phyloP scores from a whole-genome alignment of 768 basidiomycete genomes.

The Boletus reticulatus region DNA sequence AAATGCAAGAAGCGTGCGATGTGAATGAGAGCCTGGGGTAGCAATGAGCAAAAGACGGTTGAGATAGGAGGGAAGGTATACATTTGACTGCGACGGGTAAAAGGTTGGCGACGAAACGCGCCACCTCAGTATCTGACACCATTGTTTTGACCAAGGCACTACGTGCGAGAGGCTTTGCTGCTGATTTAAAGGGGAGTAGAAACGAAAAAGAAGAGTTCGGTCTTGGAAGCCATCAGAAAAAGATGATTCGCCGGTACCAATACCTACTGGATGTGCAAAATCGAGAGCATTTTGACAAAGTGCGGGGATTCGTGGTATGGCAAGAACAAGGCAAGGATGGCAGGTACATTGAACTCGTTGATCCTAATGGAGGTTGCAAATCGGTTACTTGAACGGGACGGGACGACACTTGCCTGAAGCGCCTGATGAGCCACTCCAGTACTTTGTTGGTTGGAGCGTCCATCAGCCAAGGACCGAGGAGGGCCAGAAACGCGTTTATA shows the following conservation, averaged over 20 bases:
- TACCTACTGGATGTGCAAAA: constrained; percentile 72
- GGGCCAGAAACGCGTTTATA: constrained; percentile 60
- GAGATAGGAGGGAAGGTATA: constrained; percentile 5
- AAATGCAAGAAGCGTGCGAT: constrained; percentile 79
- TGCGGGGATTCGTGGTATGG: constrained; percentile 96
- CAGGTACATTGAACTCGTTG: constrained; percentile 88
- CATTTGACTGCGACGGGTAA: constrained; percentile 58
- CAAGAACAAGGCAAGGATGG: constrained; percentile 76
- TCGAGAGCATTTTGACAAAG: constrained; percentile 89
- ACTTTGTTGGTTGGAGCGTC: constrained; percentile 79
- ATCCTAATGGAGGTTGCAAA: constrained; percentile 48
- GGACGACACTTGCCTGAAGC: constrained; percentile 71
- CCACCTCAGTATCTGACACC: constrained; percentile 64
- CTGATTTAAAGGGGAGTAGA: constrained; percentile 72
- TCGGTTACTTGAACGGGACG: neutral
- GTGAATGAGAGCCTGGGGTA: constrained; percentile 37
- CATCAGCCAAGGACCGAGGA: constrained; percentile 80
- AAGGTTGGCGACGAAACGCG: constrained; percentile 67
- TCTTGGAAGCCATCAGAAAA: constrained; percentile 34
- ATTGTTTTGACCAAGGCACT: constrained; percentile 73
- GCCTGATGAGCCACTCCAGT: constrained; percentile 91
- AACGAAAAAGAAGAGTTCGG: constrained; percentile 64
- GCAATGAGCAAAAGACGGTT: neutral
- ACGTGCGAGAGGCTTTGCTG: constrained; percentile 73
- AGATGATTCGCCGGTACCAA: neutral